Evolutionary conservation across 805 yeast species (phyloP).

Genomic region (Yarrowia sp.): DNA sequence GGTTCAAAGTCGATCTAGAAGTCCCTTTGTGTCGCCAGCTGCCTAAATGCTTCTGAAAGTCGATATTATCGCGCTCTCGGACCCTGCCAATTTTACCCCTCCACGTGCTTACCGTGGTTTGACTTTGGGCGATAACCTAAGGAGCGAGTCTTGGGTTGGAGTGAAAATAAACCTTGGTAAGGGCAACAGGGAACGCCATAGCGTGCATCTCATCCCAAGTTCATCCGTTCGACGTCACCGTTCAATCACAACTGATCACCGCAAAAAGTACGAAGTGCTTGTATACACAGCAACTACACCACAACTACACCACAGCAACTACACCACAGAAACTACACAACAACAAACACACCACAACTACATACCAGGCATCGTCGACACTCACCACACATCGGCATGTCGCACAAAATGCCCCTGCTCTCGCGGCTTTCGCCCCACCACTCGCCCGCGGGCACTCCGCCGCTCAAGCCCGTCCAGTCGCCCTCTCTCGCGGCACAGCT

Average conservation of each 20-base stretch:
- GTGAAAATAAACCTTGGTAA: neutral
- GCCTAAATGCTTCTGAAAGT: too few species aligned
- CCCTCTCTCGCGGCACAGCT: conserved; percentile 12
- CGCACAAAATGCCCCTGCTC: conserved; percentile 18
- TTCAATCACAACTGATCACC: too few species aligned
- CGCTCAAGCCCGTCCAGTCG: conserved; percentile 7
- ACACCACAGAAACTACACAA: too few species aligned
- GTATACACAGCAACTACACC: too few species aligned
- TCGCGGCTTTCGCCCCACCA: conserved; percentile 15
- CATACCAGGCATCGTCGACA: neutral
- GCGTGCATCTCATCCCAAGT: too few species aligned
- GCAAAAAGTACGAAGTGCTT: too few species aligned
- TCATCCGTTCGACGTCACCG: too few species aligned
- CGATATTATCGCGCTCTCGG: neutral
- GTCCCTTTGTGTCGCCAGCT: too few species aligned
- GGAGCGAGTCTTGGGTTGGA: too few species aligned
- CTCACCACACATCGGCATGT: neutral
- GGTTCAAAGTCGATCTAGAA: too few species aligned
- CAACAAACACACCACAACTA: neutral
- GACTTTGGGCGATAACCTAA: conserved; percentile 14
- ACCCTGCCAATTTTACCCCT: conserved; percentile 6
- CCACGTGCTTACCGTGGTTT: conserved; percentile 15
- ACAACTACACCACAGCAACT: neutral
- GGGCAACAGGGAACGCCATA: conserved; percentile 10
- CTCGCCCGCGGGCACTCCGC: conserved; percentile 22